A percentile compares a stretch with the other conserved stretches of the same genome.
Conservation (phyloP, 2,329 filamentous ascomycete species). For the Chaetomium globosum region DNA sequence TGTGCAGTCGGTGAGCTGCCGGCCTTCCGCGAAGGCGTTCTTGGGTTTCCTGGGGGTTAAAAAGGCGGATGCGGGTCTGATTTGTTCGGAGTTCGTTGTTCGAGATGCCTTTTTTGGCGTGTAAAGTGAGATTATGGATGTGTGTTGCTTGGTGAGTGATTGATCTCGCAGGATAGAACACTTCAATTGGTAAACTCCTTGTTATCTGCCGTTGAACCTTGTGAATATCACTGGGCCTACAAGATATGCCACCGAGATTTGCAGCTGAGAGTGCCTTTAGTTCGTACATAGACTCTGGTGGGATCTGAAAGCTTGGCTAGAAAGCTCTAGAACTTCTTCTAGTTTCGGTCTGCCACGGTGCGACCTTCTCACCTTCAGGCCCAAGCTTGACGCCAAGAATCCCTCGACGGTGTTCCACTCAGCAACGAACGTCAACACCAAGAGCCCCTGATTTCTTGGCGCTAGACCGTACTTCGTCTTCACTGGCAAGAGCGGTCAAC, state of each 20-base stretch:
- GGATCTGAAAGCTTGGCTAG: slow-evolving; percentile 15
- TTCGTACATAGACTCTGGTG: too few relatives aligned
- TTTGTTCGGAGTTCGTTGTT: slow-evolving; percentile 10
- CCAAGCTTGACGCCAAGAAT: slow-evolving; percentile 21
- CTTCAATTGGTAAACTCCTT: background rate
- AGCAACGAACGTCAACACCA: slow-evolving; percentile 25
- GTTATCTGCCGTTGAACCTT: background rate
- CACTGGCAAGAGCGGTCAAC: background rate
- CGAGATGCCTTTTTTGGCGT: background rate
- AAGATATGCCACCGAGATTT: background rate
- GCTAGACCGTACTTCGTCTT: background rate
- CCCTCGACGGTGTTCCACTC: background rate
- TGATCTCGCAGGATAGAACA: background rate
- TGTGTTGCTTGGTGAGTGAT: slow-evolving; percentile 2
- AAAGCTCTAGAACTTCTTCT: slow-evolving; percentile 32
- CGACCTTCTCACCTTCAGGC: background rate
- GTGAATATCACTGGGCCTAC: background rate
- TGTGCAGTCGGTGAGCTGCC: slow-evolving; percentile 4
- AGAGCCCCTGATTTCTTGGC: slow-evolving; percentile 21
- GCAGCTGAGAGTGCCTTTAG: background rate
- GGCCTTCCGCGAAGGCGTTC: background rate
- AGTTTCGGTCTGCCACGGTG: slow-evolving; percentile 14
- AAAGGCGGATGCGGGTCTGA: slow-evolving; percentile 13
- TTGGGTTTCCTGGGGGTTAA: background rate
- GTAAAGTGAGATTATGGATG: background rate